phyloP scores from a whole-genome alignment of 495 filamentous ascomycete species.

The Penicillium maclennaniae region DNA sequence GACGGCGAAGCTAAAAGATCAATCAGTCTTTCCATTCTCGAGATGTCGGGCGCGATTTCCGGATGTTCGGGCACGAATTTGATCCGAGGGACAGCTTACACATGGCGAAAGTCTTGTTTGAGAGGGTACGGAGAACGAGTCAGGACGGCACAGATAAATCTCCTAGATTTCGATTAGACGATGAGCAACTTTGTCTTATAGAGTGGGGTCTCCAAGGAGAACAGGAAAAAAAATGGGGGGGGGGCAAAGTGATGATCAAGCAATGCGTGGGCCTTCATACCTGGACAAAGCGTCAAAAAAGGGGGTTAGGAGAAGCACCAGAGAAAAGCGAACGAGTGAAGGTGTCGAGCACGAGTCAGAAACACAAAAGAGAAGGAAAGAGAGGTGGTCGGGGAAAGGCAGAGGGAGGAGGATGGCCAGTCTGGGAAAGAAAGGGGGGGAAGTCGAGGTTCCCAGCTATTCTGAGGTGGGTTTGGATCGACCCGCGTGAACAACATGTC shows the following conservation, averaged over 20 bases:
- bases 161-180: constrained; percentile 21
- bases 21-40: constrained; percentile 28
- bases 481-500: constrained; percentile 1
- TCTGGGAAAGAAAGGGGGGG: constrained; percentile 34
- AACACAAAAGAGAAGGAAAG: constrained; percentile 24
- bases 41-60: neutral
- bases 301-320: constrained; percentile 6
- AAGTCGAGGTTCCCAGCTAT: constrained; percentile 14
- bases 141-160: constrained; percentile 20
- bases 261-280: constrained; percentile 16
- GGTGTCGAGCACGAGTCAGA: constrained; percentile 5
- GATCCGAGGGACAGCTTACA: constrained; percentile 32
- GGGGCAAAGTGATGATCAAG: constrained; percentile 12
- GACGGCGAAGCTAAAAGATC: constrained; percentile 37
- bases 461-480: constrained; percentile 27
- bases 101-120: constrained; percentile 34
- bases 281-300: constrained; percentile 15
- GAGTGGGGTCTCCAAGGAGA: constrained; percentile 4
- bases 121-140: constrained; percentile 1
- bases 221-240: constrained; percentile 7
- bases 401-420: constrained; percentile 20
- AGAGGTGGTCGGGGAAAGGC: constrained; percentile 10
- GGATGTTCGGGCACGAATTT: constrained; percentile 5
- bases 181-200: neutral
- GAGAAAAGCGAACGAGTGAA: constrained; percentile 14